Conservation (phyloP, 306 rosid species). For the Sicyos edulis region DNA sequence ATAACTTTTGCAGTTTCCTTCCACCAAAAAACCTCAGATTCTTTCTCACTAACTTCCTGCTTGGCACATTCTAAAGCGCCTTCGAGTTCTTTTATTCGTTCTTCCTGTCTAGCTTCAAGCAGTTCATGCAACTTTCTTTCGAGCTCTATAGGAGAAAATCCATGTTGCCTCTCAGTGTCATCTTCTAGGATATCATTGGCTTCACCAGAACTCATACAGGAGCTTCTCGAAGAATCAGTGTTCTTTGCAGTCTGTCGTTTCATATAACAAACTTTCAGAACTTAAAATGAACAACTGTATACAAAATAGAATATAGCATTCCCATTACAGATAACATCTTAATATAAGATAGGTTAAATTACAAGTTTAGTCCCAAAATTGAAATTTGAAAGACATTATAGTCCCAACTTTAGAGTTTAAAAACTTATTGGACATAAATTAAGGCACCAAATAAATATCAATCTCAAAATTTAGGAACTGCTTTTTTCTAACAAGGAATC, state of each 20-base stretch:
- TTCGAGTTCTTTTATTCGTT: conserved; percentile 65
- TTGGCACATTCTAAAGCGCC: conserved; percentile 53
- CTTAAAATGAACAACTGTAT: conserved; percentile 18
- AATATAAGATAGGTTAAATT: neutral
- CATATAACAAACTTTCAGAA: conserved; percentile 22
- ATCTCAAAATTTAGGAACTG: too few relatives aligned
- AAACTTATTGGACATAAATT: too few relatives aligned
- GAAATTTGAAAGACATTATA: too few relatives aligned
- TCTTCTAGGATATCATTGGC: conserved; percentile 43
- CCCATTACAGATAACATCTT: neutral
- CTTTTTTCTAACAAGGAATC: too few relatives aligned
- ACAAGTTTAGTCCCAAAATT: too few relatives aligned
- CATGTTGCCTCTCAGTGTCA: conserved; percentile 37
- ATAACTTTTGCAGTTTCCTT: conserved; percentile 47
- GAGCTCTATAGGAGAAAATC: conserved; percentile 61
- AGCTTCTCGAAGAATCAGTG: conserved; percentile 27
- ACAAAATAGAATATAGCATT: conserved; percentile 17
- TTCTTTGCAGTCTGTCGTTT: conserved; percentile 40
- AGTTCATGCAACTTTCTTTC: conserved; percentile 78
- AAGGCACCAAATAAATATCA: too few relatives aligned
- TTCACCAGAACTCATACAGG: conserved; percentile 36
- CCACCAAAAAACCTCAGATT: conserved; percentile 66
- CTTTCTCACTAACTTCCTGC: conserved; percentile 53
- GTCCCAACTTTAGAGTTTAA: too few relatives aligned
- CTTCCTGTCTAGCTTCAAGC: conserved; percentile 58